These are phyloP conservation scores for Coleophoma crateriformis DNA, from an alignment of 2,329 filamentous ascomycete genomes.

Conservation along the genomic window DNA sequence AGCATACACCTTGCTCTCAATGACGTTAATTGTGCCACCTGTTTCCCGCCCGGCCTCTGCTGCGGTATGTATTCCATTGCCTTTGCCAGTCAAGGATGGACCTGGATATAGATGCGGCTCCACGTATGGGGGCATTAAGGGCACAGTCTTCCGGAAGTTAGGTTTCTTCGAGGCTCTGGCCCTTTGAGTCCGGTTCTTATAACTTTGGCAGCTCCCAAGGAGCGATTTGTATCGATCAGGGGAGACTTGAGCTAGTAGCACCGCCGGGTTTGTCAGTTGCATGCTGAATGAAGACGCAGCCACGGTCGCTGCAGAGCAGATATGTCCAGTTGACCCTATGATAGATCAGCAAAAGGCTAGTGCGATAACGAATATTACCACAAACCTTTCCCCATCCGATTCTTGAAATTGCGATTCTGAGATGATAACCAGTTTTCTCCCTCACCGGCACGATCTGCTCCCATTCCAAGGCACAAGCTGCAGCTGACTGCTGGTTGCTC, in stretches of 20 bases:
- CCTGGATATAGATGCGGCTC: not conserved
- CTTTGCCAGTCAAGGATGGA: constrained; percentile 1
- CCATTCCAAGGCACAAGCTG: constrained; percentile 38
- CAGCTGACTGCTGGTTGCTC: constrained; percentile 28
- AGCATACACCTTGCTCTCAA: constrained; percentile 30
- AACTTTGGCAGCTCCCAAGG: not conserved
- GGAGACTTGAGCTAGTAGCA: constrained; percentile 21
- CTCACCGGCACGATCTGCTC: constrained; percentile 31
- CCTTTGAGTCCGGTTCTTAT: not conserved
- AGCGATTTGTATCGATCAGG: not conserved
- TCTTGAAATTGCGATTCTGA: constrained; percentile 41
- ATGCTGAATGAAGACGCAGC: constrained; percentile 40
- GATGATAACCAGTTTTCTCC: constrained; percentile 39
- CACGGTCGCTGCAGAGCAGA: constrained; percentile 39
- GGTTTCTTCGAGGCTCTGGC: not conserved
- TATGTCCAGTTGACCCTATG: constrained; percentile 35
- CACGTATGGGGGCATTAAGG: not conserved
- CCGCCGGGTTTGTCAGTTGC: constrained; percentile 32
- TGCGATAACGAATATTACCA: not conserved
- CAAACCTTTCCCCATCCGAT: constrained; percentile 36
- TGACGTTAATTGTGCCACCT: constrained; percentile 3
- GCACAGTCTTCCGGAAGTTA: not conserved
- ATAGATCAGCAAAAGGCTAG: not conserved
- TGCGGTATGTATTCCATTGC: constrained; percentile 8
- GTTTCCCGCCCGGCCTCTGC: constrained; percentile 10